These are phyloP conservation scores for Mycosphaerella sp. DNA, from an alignment of 2,329 filamentous ascomycete species.

Conservation along the genomic window DNA sequence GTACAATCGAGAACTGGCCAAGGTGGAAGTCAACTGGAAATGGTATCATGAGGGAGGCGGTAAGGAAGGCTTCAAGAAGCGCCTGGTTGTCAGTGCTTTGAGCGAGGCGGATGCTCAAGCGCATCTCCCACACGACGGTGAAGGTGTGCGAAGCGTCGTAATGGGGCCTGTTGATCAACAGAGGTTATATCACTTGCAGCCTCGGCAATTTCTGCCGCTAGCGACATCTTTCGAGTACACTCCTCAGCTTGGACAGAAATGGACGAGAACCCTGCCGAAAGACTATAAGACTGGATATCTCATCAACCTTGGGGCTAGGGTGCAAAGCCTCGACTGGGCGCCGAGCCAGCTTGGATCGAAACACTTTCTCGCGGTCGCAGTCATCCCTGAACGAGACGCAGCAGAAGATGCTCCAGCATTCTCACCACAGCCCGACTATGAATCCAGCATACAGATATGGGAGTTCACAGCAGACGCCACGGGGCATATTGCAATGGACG, in stretches of 20 bases:
- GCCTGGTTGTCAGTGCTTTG: conserved; percentile 38
- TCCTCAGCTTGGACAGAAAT: conserved; percentile 10
- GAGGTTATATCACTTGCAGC: conserved; percentile 38
- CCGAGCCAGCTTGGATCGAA: conserved; percentile 37
- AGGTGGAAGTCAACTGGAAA: conserved; percentile 44
- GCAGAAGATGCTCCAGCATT: conserved; percentile 43
- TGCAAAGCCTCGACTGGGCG: conserved; percentile 46
- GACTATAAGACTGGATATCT: conserved; percentile 43
- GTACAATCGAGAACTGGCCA: conserved; percentile 38
- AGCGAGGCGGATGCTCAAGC: conserved; percentile 33
- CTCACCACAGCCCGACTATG: conserved; percentile 42
- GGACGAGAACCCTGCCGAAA: conserved; percentile 6
- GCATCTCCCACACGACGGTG: conserved; percentile 39
- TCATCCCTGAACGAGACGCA: conserved; percentile 28
- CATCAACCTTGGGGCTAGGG: conserved; percentile 49
- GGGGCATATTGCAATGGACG: conserved; percentile 39
- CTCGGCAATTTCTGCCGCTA: conserved; percentile 41
- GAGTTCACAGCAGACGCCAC: conserved; percentile 41
- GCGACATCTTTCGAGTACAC: conserved; percentile 40
- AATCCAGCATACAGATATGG: conserved; percentile 54
- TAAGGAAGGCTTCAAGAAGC: conserved; percentile 37
- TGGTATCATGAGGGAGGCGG: conserved; percentile 48
- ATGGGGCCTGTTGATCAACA: conserved; percentile 46
- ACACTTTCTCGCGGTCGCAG: conserved; percentile 51
- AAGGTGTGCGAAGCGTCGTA: conserved; percentile 39